Conservation (phyloP, 2,329 filamentous ascomycete genomes). For the Ophiostoma sp. region DNA sequence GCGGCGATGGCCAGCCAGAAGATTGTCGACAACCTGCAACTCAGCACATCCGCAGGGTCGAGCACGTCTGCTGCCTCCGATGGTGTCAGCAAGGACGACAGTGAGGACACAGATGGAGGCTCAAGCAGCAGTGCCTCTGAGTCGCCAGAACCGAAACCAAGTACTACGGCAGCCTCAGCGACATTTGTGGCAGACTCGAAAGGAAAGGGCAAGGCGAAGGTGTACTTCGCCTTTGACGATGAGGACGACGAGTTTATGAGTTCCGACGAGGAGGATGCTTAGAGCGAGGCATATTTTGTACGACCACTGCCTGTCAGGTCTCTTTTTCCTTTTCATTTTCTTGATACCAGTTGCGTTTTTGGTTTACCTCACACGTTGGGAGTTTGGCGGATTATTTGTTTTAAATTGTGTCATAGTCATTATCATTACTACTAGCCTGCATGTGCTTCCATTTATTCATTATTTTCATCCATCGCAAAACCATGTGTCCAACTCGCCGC, state of each 20-base stretch:
- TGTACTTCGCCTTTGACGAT: slow-evolving; percentile 77
- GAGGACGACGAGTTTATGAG: slow-evolving; percentile 77
- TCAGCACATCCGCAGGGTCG: slow-evolving; percentile 54
- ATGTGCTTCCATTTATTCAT: not conserved
- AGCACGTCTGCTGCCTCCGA: slow-evolving; percentile 41
- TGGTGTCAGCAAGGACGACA: slow-evolving; percentile 37
- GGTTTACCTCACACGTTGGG: not conserved
- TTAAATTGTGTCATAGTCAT: not conserved
- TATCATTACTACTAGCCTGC: not conserved
- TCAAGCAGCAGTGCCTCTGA: slow-evolving; percentile 51
- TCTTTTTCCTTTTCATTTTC: not conserved
- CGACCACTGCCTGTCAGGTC: not conserved
- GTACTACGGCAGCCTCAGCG: not conserved
- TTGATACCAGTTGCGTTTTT: not conserved
- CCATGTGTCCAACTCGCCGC: not conserved
- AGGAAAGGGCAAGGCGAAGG: slow-evolving; percentile 43
- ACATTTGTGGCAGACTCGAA: slow-evolving; percentile 29
- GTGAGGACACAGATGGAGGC: slow-evolving; percentile 38
- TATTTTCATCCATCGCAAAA: not conserved
- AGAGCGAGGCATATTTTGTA: slow-evolving; percentile 29
- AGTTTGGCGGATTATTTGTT: not conserved
- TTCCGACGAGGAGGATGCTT: slow-evolving; percentile 58
- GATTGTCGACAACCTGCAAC: slow-evolving; percentile 58
- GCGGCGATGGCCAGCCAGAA: slow-evolving; percentile 66
- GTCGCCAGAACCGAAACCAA: slow-evolving; percentile 48